A percentile compares a stretch with the other conserved stretches of the same genome.
phyloP scores from a whole-genome alignment of 768 basidiomycete species.

The Mycena galericulata region DNA sequence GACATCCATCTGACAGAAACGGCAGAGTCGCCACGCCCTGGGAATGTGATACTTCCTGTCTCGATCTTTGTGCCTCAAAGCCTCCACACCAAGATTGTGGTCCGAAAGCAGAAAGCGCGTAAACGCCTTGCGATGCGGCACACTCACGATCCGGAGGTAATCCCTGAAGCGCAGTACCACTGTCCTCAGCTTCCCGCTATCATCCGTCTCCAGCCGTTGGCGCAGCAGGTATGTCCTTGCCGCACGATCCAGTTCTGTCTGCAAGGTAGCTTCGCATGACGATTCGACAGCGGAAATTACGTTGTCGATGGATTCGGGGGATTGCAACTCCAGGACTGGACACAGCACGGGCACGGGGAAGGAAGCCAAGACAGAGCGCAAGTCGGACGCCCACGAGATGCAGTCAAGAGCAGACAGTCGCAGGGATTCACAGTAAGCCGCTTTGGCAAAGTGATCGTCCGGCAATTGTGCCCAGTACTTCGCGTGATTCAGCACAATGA shows the following conservation, averaged over 20 bases:
- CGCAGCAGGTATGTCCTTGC: constrained; percentile 14
- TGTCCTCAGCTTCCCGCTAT: background rate
- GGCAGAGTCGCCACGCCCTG: constrained; percentile 12
- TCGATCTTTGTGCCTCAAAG: constrained; percentile 5
- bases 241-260: constrained; percentile 1
- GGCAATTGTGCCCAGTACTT: constrained; percentile 30
- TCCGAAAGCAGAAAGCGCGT: constrained; percentile 20
- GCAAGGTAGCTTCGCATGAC: constrained; percentile 1
- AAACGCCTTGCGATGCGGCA: constrained; percentile 9
- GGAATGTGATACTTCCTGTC: constrained; percentile 15
- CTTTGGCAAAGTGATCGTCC: background rate
- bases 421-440: background rate
- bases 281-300: background rate
- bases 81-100: constrained; percentile 8
- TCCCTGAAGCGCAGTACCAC: constrained; percentile 15
- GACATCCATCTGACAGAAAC: constrained; percentile 1
- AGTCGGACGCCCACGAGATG: constrained; percentile 17
- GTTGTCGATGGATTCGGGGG: background rate
- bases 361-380: constrained; percentile 15
- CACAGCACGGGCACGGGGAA: constrained; percentile 8
- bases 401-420: background rate
- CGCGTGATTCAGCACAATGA: constrained; percentile 36
- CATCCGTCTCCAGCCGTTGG: background rate
- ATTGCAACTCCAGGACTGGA: background rate
- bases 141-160: constrained; percentile 17